Base-by-base conservation (phyloP, 371 early-diverging fungal genomes). In the Phascolomyces articulosus region DNA sequence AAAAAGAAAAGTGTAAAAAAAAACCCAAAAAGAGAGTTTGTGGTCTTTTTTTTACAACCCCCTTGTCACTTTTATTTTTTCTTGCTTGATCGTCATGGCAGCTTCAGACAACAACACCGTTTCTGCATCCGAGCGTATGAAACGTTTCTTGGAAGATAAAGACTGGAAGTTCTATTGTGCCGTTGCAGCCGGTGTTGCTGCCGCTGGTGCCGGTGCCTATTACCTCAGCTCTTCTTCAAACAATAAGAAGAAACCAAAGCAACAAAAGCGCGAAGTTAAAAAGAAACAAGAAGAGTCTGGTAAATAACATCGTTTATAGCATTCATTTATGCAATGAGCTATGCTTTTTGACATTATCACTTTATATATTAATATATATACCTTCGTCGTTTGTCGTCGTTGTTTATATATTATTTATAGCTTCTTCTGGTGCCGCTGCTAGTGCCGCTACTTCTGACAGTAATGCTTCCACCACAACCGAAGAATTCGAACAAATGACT, bases 141-240 rank as follows among this genome's bases (percentile, higher is more conserved):
- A 85, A 58, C 82, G 83, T 75, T 85, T 87, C 65, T 75, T 91
- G 64, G 85, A 85, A 67, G 90, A 88, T 69, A 88, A 89, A 67
- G 88, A 88, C 75, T 92, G 92, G 92, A 91, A 89, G 75, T 90
- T 91, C 65, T 90, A 87, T 64, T 86, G 87, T 21, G 89, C 91
- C 29, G 73, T 91, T 20, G 83, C 84, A 51, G 90, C 90, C 38
- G 89, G 89, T 62, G 67, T 85, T 28, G 75, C 86, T 24, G 74
- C 83, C 23, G 91, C 88, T 11, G 89, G 91, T 53, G 83, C 90
- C 26, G 86, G 88, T 64, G 71, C 87, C 58, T 92, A 90, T 70
- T 90, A 86, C 74, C 79, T 88, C 55, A 73, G 88, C 26, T 72
- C 83, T 34, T 60, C 79, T 59, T 58, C 59, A 18, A 26, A 74